Percentiles rank a stretch among this genome's conserved stretches.
Conservation (phyloP, 306 rosid genomes). For the Rosa rugosa region DNA sequence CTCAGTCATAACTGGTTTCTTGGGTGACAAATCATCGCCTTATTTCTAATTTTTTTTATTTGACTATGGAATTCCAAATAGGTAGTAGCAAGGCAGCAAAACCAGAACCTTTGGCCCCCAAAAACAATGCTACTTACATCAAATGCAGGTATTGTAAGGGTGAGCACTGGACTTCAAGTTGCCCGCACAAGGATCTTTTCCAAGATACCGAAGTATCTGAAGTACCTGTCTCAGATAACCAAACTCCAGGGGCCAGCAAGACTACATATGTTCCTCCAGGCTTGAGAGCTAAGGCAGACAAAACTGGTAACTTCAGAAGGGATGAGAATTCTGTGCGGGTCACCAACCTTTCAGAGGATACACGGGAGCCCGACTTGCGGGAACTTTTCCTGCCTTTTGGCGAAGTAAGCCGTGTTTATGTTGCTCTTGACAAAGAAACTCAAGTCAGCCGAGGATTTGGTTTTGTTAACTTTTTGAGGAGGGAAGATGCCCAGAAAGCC, state of each 20-base stretch:
- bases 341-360: conserved; percentile 90
- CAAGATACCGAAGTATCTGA: conserved; percentile 38
- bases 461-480: conserved; percentile 82
- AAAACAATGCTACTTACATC: conserved; percentile 61
- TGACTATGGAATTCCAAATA: conserved; percentile 27
- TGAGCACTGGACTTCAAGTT: conserved; percentile 95
- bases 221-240: conserved; percentile 39
- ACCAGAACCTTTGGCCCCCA: conserved; percentile 56
- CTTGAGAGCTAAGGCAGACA: conserved; percentile 64
- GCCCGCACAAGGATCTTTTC: conserved; percentile 89
- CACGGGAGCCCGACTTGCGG: conserved; percentile 79
- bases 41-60: neutral
- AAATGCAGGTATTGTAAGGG: conserved; percentile 94
- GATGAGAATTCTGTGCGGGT: conserved; percentile 94
- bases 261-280: conserved; percentile 80
- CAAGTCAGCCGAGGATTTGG: conserved; percentile 90
- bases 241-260: conserved; percentile 42
- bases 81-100: conserved; percentile 65
- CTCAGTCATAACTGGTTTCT: neutral
- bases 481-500: conserved; percentile 89
- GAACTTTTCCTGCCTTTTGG: conserved; percentile 94
- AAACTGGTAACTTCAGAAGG: conserved; percentile 68
- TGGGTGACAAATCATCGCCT: neutral
- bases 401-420: conserved; percentile 76
- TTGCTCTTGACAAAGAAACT: conserved; percentile 84